These are phyloP conservation scores for Aspergillus taichungensis DNA, from an alignment of 495 filamentous ascomycete genomes.

Conservation along the genomic window DNA sequence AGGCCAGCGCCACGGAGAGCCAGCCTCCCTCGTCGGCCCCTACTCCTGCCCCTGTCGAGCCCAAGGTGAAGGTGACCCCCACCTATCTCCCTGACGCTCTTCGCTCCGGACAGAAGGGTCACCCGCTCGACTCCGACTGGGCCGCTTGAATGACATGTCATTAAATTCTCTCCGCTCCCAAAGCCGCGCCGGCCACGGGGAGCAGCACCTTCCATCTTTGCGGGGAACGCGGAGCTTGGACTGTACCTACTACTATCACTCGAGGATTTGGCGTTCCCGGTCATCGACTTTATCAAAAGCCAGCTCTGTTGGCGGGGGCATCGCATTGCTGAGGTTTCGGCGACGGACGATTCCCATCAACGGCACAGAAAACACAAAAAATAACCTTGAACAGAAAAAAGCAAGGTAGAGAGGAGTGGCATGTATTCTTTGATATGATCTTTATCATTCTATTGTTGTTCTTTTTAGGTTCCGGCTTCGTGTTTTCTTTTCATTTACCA, in stretches of 20 bases:
- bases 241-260: constrained; percentile 29
- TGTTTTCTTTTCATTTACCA: too few species aligned
- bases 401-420: not conserved
- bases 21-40: constrained; percentile 22
- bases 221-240: not conserved
- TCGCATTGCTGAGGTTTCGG: constrained; percentile 3
- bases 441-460: too few species aligned
- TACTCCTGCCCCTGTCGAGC: constrained; percentile 25
- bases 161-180: constrained; percentile 3
- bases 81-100: constrained; percentile 37
- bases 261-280: constrained; percentile 34
- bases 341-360: not conserved
- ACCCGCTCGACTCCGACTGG: constrained; percentile 55
- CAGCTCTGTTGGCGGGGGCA: constrained; percentile 9
- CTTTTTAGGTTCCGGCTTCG: too few species aligned
- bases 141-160: constrained; percentile 28
- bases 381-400: not conserved
- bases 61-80: constrained; percentile 32
- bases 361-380: constrained; percentile 2
- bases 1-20: constrained; percentile 33
- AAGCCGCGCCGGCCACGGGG: not conserved
- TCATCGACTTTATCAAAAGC: constrained; percentile 24
- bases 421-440: too few species aligned
- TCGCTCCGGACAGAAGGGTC: constrained; percentile 35
- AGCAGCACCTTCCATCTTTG: too few species aligned